Evolutionary conservation across 441 rosid species (phyloP).

Genomic region (Biscutella laevigata): DNA sequence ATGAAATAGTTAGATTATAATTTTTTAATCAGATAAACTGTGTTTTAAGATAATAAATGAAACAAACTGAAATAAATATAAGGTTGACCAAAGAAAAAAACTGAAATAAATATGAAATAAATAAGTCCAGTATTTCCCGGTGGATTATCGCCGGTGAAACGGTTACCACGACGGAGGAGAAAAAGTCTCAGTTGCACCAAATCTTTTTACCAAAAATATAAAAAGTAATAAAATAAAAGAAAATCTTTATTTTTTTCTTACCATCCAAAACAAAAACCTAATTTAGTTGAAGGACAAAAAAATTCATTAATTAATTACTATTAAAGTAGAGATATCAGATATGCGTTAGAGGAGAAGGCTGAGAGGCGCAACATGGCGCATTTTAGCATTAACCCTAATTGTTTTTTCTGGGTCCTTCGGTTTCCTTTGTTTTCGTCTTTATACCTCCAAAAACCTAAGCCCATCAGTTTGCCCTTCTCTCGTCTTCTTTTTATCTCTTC

Average conservation of each 20-base stretch:
- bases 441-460: constrained; percentile 17
- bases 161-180: too few species aligned
- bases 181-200: constrained; percentile 3
- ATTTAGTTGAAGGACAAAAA: neutral
- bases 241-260: neutral
- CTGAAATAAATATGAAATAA: too few species aligned
- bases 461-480: neutral
- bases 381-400: constrained; percentile 19
- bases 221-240: neutral
- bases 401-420: constrained; percentile 27
- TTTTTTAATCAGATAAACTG: too few species aligned
- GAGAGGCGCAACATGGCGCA: constrained; percentile 27
- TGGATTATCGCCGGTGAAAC: too few species aligned
- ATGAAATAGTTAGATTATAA: too few species aligned
- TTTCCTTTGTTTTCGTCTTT: constrained; percentile 24
- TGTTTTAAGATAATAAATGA: too few species aligned
- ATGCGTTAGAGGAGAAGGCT: too few species aligned
- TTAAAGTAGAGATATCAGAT: constrained; percentile 11
- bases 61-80: too few species aligned
- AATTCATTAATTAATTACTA: neutral
- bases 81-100: too few species aligned
- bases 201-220: neutral
- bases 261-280: neutral
- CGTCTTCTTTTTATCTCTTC: constrained; percentile 17
- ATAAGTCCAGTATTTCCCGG: too few species aligned